Evolutionary conservation across 1,139 yeast genomes (phyloP).

Genomic region (Sugiyamaella castrensis): DNA sequence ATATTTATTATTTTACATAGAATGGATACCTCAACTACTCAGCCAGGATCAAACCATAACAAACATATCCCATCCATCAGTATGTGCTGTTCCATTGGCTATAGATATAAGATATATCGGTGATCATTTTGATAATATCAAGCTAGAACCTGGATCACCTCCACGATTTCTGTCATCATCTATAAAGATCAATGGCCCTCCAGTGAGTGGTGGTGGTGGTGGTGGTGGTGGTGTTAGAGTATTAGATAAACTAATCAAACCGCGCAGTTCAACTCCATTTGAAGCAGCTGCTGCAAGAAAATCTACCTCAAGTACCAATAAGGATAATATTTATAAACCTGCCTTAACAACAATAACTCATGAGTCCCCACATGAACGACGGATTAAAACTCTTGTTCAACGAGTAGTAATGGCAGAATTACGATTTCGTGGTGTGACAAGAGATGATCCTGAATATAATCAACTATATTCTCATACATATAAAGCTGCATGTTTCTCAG

Average conservation of each 20-base stretch:
- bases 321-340: conserved; percentile 15
- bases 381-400: conserved; percentile 23
- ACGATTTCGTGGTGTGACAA: conserved; percentile 33
- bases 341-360: neutral
- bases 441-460: conserved; percentile 31
- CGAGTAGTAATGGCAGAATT: conserved; percentile 36
- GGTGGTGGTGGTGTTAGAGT: too few relatives aligned
- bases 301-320: conserved; percentile 8
- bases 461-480: conserved; percentile 30
- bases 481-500: conserved; percentile 30
- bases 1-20: conserved; percentile 11
- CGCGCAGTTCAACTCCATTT: conserved; percentile 18
- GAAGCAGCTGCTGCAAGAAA: conserved; percentile 17
- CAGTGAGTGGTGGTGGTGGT: too few relatives aligned
- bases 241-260: conserved; percentile 4
- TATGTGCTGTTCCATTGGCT: conserved; percentile 11
- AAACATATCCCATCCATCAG: conserved; percentile 1
- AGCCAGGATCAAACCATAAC: neutral
- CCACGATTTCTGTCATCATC: conserved; percentile 5
- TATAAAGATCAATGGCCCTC: too few relatives aligned
- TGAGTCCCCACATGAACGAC: conserved; percentile 15
- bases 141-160: conserved; percentile 3
- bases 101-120: neutral
- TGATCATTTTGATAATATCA: neutral
- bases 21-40: conserved; percentile 2